phyloP scores from a whole-genome alignment of 345 rosid genomes.

The Aethionema arabicum region DNA sequence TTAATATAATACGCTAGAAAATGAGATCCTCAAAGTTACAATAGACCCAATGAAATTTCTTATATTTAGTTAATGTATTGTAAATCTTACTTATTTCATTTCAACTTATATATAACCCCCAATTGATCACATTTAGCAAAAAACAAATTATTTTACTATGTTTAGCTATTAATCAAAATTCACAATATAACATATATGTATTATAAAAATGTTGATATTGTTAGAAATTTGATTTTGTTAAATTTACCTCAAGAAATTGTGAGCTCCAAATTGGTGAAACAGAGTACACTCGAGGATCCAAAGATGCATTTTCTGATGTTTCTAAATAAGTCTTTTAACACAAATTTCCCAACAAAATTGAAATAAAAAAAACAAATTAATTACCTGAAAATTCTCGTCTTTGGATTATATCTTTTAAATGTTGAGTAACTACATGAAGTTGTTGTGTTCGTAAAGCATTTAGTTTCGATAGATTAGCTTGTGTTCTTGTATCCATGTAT shows the following conservation, averaged over 20 bases:
- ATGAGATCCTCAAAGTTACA: too few species aligned
- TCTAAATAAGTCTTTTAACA: slow-evolving; percentile 9
- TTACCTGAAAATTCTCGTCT: slow-evolving; percentile 44
- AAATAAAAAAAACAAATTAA: not conserved
- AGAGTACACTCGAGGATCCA: slow-evolving; percentile 7
- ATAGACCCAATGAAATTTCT: too few species aligned
- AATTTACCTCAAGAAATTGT: slow-evolving; percentile 48
- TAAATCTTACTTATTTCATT: too few species aligned
- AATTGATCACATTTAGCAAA: too few species aligned
- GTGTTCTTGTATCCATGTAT: slow-evolving; percentile 60
- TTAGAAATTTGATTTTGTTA: too few species aligned
- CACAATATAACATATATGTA: too few species aligned
- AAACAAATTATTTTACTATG: too few species aligned
- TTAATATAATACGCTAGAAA: too few species aligned
- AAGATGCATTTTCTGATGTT: slow-evolving; percentile 26
- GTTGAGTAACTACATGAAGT: slow-evolving; percentile 35
- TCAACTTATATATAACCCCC: too few species aligned
- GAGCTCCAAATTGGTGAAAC: slow-evolving; percentile 50
- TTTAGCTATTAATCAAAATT: not conserved
- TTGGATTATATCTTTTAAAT: slow-evolving; percentile 42
- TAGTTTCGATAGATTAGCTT: slow-evolving; percentile 51
- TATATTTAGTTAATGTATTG: too few species aligned
- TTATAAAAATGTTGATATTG: too few species aligned
- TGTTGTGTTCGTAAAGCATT: slow-evolving; percentile 42
- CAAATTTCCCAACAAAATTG: not conserved